phyloP scores from a whole-genome alignment of 768 basidiomycete species.

The Hysterangium stoloniferum region DNA sequence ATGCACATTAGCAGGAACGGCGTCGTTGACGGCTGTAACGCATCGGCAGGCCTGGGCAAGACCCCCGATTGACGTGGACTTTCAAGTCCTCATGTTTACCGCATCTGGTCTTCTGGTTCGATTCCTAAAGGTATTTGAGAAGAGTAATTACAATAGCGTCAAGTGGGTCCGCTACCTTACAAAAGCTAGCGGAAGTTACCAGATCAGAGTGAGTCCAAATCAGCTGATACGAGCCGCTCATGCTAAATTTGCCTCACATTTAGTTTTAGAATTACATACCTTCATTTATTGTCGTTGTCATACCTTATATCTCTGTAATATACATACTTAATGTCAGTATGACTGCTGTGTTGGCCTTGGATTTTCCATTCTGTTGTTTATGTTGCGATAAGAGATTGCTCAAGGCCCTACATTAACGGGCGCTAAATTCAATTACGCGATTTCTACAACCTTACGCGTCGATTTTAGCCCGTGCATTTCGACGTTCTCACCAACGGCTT shows the following conservation, averaged over 20 bases:
- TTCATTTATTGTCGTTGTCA: background rate
- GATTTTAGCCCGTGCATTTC: too few relatives aligned
- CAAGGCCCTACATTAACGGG: too few relatives aligned
- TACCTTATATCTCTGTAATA: background rate
- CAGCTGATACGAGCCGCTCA: background rate
- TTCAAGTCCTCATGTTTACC: slow-evolving; percentile 99
- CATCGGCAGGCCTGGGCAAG: slow-evolving; percentile 94
- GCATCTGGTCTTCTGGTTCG: slow-evolving; percentile 92
- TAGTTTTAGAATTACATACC: background rate
- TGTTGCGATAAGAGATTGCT: too few relatives aligned
- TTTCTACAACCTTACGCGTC: too few relatives aligned
- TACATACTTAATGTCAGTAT: background rate
- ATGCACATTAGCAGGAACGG: slow-evolving; percentile 75
- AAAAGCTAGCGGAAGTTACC: slow-evolving; percentile 89
- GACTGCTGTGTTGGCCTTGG: background rate
- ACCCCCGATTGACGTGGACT: slow-evolving; percentile 96
- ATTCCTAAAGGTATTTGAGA: slow-evolving; percentile 98
- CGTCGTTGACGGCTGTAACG: slow-evolving; percentile 81
- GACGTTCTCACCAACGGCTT: too few relatives aligned
- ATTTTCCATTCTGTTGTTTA: too few relatives aligned
- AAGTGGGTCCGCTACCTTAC: slow-evolving; percentile 96
- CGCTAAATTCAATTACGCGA: slow-evolving; percentile 2
- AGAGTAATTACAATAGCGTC: slow-evolving; percentile 86
- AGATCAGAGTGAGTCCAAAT: slow-evolving; percentile 72
- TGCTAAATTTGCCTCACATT: background rate